Evolutionary conservation across 2,329 filamentous ascomycete genomes (phyloP).

Genomic region (Colletotrichum navitas): DNA sequence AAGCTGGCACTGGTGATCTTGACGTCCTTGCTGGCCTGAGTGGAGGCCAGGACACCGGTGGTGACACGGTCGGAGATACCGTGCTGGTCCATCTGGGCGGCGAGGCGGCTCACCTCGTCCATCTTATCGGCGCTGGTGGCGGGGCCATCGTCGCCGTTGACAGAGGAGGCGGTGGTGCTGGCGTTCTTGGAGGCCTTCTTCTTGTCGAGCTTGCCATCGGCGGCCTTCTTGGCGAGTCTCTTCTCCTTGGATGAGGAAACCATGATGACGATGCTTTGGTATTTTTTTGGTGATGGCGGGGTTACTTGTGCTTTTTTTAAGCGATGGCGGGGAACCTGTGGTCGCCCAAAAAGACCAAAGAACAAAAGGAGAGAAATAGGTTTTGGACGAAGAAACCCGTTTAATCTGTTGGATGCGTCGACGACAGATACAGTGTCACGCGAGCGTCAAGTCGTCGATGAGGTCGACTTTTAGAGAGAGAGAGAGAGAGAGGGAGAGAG

Average conservation of each 20-base stretch:
- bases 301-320: constrained; percentile 34
- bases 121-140: constrained; percentile 80
- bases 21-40: constrained; percentile 88
- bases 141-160: constrained; percentile 79
- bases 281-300: constrained; percentile 39
- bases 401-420: constrained; percentile 18
- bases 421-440: constrained; percentile 33
- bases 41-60: constrained; percentile 93
- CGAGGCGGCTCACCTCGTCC: constrained; percentile 87
- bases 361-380: constrained; percentile 14
- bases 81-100: constrained; percentile 94
- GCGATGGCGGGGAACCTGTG: constrained; percentile 41
- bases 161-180: constrained; percentile 67
- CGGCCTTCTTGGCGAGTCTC: constrained; percentile 78
- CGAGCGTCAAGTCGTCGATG: constrained; percentile 37
- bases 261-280: constrained; percentile 61
- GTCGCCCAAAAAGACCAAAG: constrained; percentile 22
- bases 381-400: constrained; percentile 4
- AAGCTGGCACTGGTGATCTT: constrained; percentile 95
- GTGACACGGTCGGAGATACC: constrained; percentile 98
- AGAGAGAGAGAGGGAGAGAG: neutral
- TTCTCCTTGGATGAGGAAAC: constrained; percentile 77
- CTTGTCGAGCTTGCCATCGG: constrained; percentile 75
- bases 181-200: constrained; percentile 74
- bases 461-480: constrained; percentile 29